Evolutionary conservation across 805 yeast species (phyloP).

Genomic region (Wickerhamiella vanderwaltii): DNA sequence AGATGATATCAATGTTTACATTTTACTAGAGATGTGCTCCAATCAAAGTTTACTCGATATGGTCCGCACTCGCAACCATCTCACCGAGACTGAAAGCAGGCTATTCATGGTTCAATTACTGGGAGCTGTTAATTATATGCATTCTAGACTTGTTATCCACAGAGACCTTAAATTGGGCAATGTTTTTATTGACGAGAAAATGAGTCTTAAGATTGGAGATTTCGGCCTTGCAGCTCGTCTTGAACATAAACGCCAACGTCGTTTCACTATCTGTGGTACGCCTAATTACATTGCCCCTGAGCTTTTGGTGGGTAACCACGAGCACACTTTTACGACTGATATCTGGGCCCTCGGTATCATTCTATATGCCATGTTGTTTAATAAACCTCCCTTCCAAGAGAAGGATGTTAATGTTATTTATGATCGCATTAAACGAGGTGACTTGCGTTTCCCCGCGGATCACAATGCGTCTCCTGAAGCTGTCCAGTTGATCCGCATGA

Average conservation of each 20-base stretch:
- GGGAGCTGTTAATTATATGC: conserved; percentile 90
- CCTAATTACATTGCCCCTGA: conserved; percentile 99
- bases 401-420: conserved; percentile 87
- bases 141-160: conserved; percentile 82
- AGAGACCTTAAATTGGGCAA: conserved; percentile 94
- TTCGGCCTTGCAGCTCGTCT: conserved; percentile 97
- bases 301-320: conserved; percentile 53
- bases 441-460: conserved; percentile 65
- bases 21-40: conserved; percentile 86
- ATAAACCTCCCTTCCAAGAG: conserved; percentile 97
- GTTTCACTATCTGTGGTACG: conserved; percentile 94
- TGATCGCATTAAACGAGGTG: conserved; percentile 76
- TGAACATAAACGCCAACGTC: conserved; percentile 55
- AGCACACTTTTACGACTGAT: conserved; percentile 92
- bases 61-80: conserved; percentile 67
- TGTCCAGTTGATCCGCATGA: conserved; percentile 46
- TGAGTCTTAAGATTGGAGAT: conserved; percentile 94
- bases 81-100: conserved; percentile 86
- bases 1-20: conserved; percentile 88
- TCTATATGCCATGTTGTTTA: conserved; percentile 82
- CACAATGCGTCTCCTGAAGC: conserved; percentile 53
- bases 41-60: conserved; percentile 91
- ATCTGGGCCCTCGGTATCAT: conserved; percentile 97
- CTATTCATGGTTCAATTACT: conserved; percentile 81
- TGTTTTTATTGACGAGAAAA: conserved; percentile 82